Conservation (phyloP, 176 grass and related monocot genomes). For the Metroxylon sagu region DNA sequence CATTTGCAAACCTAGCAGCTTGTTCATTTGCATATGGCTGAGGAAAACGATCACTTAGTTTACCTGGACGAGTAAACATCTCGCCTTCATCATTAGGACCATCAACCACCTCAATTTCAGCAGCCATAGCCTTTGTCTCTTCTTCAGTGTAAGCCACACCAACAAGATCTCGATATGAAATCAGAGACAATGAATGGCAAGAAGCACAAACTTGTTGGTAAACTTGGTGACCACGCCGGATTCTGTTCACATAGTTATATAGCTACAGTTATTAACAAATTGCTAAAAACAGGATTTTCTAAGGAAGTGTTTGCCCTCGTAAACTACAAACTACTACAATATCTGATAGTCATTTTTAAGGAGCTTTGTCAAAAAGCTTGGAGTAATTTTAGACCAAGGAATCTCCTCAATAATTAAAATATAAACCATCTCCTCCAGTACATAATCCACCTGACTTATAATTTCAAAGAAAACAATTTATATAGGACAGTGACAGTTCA, state of each 20-base stretch:
- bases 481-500: too few species aligned
- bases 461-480: too few species aligned
- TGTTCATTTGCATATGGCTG: conserved; percentile 93
- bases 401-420: too few species aligned
- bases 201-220: conserved; percentile 97
- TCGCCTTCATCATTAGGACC: conserved; percentile 97
- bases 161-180: conserved; percentile 91
- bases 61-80: conserved; percentile 77
- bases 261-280: conserved; percentile 1
- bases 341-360: too few species aligned
- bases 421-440: too few species aligned
- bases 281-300: too few species aligned
- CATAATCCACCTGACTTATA: too few species aligned
- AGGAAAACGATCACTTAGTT: conserved; percentile 89
- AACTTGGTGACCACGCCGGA: conserved; percentile 91
- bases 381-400: too few species aligned
- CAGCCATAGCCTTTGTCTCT: conserved; percentile 95
- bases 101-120: conserved; percentile 94
- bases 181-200: conserved; percentile 94
- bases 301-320: too few species aligned
- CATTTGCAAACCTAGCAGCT: conserved; percentile 92
- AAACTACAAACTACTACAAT: too few species aligned
- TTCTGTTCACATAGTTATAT: conserved; percentile 37
- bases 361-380: too few species aligned
- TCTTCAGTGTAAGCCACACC: conserved; percentile 97